Evolutionary conservation across 1,284 basidiomycete genomes (phyloP), one percentile per base, ranked within the genome.

Genomic region (Ceratobasidium sp.): DNA sequence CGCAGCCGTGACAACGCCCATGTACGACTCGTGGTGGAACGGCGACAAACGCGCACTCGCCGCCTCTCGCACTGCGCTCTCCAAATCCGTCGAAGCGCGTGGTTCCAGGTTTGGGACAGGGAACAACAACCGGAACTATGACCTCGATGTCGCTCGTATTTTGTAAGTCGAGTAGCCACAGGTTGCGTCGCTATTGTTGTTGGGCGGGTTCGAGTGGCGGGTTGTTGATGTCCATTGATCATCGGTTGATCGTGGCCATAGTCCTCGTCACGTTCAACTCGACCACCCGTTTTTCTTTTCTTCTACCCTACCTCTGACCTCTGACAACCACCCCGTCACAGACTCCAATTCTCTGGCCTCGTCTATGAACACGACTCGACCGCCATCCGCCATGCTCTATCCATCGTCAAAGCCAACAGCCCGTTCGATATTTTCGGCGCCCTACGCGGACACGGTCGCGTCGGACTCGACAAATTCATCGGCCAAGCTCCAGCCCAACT

Each of bases 11-110:
- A 71, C 66, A 59, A 71, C 66, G n/a, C 66, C 66, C 24, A 71
- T 71, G 66, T 71, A 71, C 54, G 53, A 71, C 14, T 31, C 66
- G 11, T 71, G 66, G 66, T 71, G 66, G 66, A 71, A 71, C 24
- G 66, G 66, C 13, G 66, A 71, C 41, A 58, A 71, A 39, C 66
- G 66, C 54, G 66, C 66, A 34, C 66, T 71, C 5, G 66, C 53
- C 39, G 66, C 66, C 29, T 71, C 66, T 4, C 66, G 66, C 27
- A 53, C 66, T 13, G 66, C 66, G 14, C 66, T 71, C 24, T 71
- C 24, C 66, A 71, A 71, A 54, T 59, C 66, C 14, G 66, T 48
- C 66, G 66, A 71, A 53, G 46, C 39, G 41, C 66, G 66, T 24
- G 37, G 53, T 19, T 71, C 66, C 13, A 54, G 34, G 24, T 71